These are phyloP conservation scores for Eremomyces bilateralis DNA, from an alignment of 495 filamentous ascomycete genomes.

Conservation along the genomic window DNA sequence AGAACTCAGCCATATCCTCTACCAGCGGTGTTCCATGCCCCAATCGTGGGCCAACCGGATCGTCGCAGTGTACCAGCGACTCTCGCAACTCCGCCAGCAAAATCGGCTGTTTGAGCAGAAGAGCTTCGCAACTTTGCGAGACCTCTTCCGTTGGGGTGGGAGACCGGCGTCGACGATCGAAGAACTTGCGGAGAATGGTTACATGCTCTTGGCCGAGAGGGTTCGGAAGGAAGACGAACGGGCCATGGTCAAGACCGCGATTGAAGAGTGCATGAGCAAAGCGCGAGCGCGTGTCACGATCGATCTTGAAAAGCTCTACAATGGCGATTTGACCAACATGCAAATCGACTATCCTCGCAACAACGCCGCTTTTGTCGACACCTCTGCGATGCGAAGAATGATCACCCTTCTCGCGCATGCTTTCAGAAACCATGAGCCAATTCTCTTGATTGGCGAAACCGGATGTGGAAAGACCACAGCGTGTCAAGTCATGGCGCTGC, in stretches of 20 bases:
- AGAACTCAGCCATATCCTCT: conserved; percentile 81
- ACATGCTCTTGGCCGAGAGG: conserved; percentile 84
- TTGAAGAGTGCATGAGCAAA: conserved; percentile 68
- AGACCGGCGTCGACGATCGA: conserved; percentile 65
- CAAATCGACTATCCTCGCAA: conserved; percentile 29
- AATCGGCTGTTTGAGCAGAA: conserved; percentile 89
- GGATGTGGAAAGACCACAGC: conserved; percentile 96
- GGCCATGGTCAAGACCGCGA: conserved; percentile 59
- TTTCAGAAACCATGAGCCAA: conserved; percentile 75
- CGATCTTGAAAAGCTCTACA: conserved; percentile 51
- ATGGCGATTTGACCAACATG: conserved; percentile 27
- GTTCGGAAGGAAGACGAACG: conserved; percentile 83
- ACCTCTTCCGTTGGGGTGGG: conserved; percentile 93
- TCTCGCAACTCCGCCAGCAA: conserved; percentile 72
- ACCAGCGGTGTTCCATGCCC: conserved; percentile 67
- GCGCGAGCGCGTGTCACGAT: conserved; percentile 37
- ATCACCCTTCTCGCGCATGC: conserved; percentile 71
- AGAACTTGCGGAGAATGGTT: conserved; percentile 79
- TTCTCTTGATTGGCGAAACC: conserved; percentile 86
- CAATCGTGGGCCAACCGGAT: conserved; percentile 81
- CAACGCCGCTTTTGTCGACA: conserved; percentile 65
- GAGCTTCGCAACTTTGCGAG: conserved; percentile 88
- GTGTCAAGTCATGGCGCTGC: conserved; percentile 74
- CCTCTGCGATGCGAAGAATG: conserved; percentile 74
- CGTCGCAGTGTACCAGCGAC: conserved; percentile 80